These are phyloP conservation scores for Blastobotrys buckinghamii DNA, from an alignment of 1,139 yeast species.

Conservation along the genomic window DNA sequence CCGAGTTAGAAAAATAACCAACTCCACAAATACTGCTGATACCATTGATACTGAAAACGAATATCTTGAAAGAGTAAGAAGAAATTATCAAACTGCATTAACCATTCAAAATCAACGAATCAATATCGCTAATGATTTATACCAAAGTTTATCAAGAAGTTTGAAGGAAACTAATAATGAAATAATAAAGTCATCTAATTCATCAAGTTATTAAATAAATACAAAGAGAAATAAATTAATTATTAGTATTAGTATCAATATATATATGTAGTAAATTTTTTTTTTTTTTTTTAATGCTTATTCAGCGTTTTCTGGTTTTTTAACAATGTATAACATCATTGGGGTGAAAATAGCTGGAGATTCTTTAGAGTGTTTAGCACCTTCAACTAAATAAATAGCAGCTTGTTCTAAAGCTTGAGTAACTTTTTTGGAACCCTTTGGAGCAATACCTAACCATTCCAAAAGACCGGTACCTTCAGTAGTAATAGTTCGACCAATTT, in stretches of 20 bases:
- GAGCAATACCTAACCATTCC: constrained; percentile 85
- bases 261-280: too few relatives aligned
- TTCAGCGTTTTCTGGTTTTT: constrained; percentile 64
- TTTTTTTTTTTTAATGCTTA: too few relatives aligned
- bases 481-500: constrained; percentile 78
- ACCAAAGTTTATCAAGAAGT: too few relatives aligned
- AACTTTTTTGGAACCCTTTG: constrained; percentile 88
- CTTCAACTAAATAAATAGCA: constrained; percentile 89
- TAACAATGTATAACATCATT: constrained; percentile 87
- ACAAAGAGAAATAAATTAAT: too few relatives aligned
- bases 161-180: too few relatives aligned
- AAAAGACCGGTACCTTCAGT: constrained; percentile 71
- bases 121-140: too few relatives aligned
- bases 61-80: background rate
- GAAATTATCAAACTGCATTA: background rate
- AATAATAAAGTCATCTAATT: too few relatives aligned
- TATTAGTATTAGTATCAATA: too few relatives aligned
- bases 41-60: background rate
- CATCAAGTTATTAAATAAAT: too few relatives aligned
- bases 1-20: background rate
- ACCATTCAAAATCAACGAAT: background rate
- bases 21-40: background rate
- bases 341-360: constrained; percentile 89
- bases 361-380: too few relatives aligned
- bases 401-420: constrained; percentile 94